A percentile compares a stretch with the other conserved stretches of the same genome.
phyloP scores from a whole-genome alignment of 2,329 filamentous ascomycete species.

The Claviceps sp. region DNA sequence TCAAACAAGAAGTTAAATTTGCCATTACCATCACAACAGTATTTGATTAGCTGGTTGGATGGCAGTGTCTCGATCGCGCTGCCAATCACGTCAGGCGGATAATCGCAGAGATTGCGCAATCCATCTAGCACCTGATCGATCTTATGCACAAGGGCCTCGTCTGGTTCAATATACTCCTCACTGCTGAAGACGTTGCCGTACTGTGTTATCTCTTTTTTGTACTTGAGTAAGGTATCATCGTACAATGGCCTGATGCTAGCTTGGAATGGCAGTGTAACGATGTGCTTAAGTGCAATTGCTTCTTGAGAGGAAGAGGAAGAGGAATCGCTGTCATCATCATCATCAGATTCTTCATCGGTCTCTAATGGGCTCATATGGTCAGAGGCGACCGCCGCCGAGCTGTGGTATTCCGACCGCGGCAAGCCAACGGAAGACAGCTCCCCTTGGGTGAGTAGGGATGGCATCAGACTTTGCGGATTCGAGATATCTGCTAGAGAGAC shows the following conservation, averaged over 20 bases:
- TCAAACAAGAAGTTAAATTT: conserved; percentile 49
- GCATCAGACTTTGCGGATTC: conserved; percentile 14
- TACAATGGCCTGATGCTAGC: conserved; percentile 39
- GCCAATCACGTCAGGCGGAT: conserved; percentile 38
- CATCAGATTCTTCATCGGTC: conserved; percentile 12
- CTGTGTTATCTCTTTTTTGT: conserved; percentile 28
- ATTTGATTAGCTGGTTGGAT: conserved; percentile 32
- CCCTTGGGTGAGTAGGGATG: conserved; percentile 10
- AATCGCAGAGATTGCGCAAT: conserved; percentile 42
- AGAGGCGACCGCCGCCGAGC: conserved; percentile 13
- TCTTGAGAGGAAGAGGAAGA: conserved; percentile 6
- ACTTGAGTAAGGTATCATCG: conserved; percentile 31
- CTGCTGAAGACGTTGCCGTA: conserved; percentile 31
- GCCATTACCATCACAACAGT: conserved; percentile 41
- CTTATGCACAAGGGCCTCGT: conserved; percentile 24
- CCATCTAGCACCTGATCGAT: conserved; percentile 38
- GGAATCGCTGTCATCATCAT: conserved; percentile 7
- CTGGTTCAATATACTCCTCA: conserved; percentile 25
- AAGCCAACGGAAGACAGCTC: conserved; percentile 6
- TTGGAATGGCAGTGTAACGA: conserved; percentile 44
- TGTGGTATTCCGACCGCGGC: conserved; percentile 7
- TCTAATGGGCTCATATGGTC: conserved; percentile 15
- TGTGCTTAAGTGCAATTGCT: conserved; percentile 23
- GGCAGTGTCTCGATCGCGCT: conserved; percentile 25
- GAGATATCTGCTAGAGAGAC: conserved; percentile 27